phyloP scores from a whole-genome alignment of 108 stramenopile species.

The Nitzschia palea region DNA sequence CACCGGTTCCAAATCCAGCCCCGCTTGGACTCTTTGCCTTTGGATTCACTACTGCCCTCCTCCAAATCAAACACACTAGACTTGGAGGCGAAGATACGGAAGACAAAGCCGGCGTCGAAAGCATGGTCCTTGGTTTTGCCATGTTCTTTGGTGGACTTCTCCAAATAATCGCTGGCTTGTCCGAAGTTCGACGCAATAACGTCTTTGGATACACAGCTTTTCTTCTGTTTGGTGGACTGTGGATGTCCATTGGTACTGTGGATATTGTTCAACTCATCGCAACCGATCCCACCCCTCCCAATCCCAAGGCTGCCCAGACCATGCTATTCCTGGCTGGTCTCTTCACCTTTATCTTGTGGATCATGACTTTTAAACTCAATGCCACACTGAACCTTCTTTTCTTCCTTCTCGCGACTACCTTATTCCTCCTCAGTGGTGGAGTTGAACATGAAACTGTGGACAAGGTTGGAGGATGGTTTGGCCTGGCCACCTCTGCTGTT shows the following conservation, averaged over 20 bases:
- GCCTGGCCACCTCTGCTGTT: constrained; percentile 27
- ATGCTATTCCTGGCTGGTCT: constrained; percentile 33
- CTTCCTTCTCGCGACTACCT: constrained; percentile 28
- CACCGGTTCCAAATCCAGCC: constrained; percentile 48
- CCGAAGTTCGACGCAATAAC: constrained; percentile 39
- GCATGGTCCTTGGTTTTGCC: constrained; percentile 33
- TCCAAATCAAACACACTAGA: constrained; percentile 38
- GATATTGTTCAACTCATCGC: constrained; percentile 31
- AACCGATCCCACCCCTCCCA: constrained; percentile 1
- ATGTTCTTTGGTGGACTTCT: constrained; percentile 48
- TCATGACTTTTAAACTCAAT: constrained; percentile 38
- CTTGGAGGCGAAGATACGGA: constrained; percentile 22
- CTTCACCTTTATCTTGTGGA: constrained; percentile 36
- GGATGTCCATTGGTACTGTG: constrained; percentile 39
- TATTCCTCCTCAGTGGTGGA: constrained; percentile 24
- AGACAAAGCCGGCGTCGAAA: constrained; percentile 29
- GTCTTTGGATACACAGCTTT: constrained; percentile 53
- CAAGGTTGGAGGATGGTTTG: constrained; percentile 35
- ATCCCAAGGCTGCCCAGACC: constrained; percentile 35
- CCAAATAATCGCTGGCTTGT: constrained; percentile 41
- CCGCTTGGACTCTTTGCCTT: constrained; percentile 47
- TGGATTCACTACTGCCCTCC: constrained; percentile 44
- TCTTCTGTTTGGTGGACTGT: constrained; percentile 40
- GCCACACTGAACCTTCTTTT: constrained; percentile 28
- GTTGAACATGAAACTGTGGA: constrained; percentile 27